Base-by-base conservation (phyloP, 169 alveolate species). In the Fabrea salina region DNA sequence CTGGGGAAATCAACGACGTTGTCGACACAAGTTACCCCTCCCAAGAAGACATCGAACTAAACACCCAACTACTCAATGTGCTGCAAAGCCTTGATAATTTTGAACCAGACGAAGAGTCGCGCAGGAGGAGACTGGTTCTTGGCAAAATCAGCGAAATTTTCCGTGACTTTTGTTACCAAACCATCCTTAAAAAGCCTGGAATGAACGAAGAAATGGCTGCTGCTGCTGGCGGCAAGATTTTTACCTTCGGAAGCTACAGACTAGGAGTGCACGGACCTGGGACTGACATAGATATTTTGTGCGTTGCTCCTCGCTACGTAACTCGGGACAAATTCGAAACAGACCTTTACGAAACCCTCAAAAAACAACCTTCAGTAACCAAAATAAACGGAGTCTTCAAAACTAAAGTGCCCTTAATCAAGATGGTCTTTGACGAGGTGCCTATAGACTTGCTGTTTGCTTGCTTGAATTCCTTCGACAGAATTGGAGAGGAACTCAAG, bases 381-480 rank as follows among this genome's bases (percentile, higher is more conserved):
- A 96, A 97, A 76, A 89, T 98, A 8, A 93, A 94, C 35, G 97
- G 98, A 0, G 98, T 98, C 5, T 97, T 98, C 0, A 98, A 95
- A 64, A 99, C 99, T 0, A 96, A 94, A 80, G 98, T 99, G 22
- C 99, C 99, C 22, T 94, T 97, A 56, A 97, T 98, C 50, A 97
- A 96, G 86, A 93, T 97, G 88, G 79, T 76, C 41, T 96, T 92
- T 77, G 94, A 94, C 68, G 99, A 93, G 51, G 96, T 98, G 25
- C 99, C 97, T 53, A 97, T 98, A 58, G 99, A 98, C 89, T 79
- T 98, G 39, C 93, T 98, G 50, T 97, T 97, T 67, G 99, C 99
- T 4, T 91, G 98, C 57, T 88, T 97, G 50, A 95, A 95, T 22
- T 50, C 61, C 13, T 59, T 44, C 40, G 82, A 74, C 50, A 56